These are phyloP conservation scores for Kokia cookei DNA, from an alignment of 441 rosid genomes.

Conservation along the genomic window DNA sequence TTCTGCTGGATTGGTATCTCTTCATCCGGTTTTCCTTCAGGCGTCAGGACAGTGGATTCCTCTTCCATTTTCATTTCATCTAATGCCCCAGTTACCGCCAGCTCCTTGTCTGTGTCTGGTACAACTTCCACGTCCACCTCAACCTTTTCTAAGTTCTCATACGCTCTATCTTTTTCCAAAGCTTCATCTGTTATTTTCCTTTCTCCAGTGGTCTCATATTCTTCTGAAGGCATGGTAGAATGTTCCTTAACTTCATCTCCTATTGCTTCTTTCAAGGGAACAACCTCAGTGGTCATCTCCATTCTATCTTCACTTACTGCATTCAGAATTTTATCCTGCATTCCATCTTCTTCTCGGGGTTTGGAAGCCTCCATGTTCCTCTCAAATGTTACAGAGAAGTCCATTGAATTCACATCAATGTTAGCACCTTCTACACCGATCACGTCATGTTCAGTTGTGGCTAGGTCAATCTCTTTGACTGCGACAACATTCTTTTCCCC, in stretches of 20 bases:
- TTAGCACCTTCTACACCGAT: background rate
- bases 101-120: background rate
- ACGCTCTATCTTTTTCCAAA: slow-evolving; percentile 1
- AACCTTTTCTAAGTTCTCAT: slow-evolving; percentile 9
- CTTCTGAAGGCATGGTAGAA: slow-evolving; percentile 10
- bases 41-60: background rate
- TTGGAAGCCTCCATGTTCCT: slow-evolving; percentile 3
- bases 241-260: slow-evolving; percentile 15
- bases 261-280: slow-evolving; percentile 1
- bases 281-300: background rate
- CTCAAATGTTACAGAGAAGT: background rate
- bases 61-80: slow-evolving; percentile 6
- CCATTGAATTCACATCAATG: slow-evolving; percentile 11
- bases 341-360: slow-evolving; percentile 1
- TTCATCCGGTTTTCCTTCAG: slow-evolving; percentile 3
- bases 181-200: slow-evolving; percentile 11
- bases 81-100: background rate
- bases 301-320: slow-evolving; percentile 11
- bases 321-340: slow-evolving; percentile 11
- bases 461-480: slow-evolving; percentile 12
- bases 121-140: background rate
- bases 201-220: slow-evolving; percentile 15
- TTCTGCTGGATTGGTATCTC: slow-evolving; percentile 10
- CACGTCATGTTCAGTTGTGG: slow-evolving; percentile 6
- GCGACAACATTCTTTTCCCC: slow-evolving; percentile 10